Conservation (phyloP, 345 rosid genomes). For the Cardamine chenopodiifolia region DNA sequence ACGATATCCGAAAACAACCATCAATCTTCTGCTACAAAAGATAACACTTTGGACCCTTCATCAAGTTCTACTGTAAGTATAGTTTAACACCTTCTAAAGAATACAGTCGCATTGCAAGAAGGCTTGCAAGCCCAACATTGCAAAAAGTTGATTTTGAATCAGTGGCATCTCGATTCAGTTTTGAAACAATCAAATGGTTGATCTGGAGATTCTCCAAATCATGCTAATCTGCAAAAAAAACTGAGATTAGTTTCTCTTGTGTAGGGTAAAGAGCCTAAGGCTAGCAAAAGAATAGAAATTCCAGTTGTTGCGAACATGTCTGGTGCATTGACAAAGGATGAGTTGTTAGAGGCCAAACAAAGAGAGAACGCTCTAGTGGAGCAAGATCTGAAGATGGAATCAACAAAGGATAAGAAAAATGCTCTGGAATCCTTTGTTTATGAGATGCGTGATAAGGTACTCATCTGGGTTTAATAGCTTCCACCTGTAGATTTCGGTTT, state of each 20-base stretch:
- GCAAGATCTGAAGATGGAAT: constrained; percentile 74
- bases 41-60: constrained; percentile 34
- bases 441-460: constrained; percentile 86
- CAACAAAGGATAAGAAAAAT: constrained; percentile 69
- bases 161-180: constrained; percentile 6
- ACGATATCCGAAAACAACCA: constrained; percentile 39
- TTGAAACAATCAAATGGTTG: not conserved
- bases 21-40: constrained; percentile 43
- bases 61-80: constrained; percentile 48
- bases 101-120: not conserved
- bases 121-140: not conserved
- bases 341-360: constrained; percentile 57
- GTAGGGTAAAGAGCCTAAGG: constrained; percentile 53
- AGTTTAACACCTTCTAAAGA: constrained; percentile 16
- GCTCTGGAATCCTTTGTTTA: constrained; percentile 82
- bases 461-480: not conserved
- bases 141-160: constrained; percentile 14
- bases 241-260: constrained; percentile 31
- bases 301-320: constrained; percentile 52
- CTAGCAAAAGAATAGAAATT: constrained; percentile 53
- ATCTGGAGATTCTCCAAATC: constrained; percentile 14
- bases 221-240: constrained; percentile 5
- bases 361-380: constrained; percentile 60
- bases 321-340: constrained; percentile 61
- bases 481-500: not conserved